These are phyloP conservation scores for Sporothrix inflata DNA, from an alignment of 2,329 filamentous ascomycete genomes.

Conservation along the genomic window DNA sequence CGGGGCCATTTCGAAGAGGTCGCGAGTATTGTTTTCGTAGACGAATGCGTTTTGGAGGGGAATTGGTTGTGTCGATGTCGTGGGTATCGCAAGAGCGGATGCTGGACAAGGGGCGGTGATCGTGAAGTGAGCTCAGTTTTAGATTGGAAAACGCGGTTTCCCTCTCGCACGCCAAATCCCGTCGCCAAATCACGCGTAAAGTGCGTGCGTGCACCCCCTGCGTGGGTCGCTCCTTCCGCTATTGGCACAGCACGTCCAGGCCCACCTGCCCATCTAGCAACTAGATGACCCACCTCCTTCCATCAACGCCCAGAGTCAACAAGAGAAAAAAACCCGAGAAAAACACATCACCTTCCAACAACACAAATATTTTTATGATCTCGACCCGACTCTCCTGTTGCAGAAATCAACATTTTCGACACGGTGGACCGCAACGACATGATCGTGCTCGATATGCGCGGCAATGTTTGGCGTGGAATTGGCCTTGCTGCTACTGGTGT, in stretches of 20 bases:
- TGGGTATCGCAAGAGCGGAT: neutral
- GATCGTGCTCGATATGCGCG: neutral
- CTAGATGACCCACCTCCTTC: neutral
- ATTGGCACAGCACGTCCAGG: neutral
- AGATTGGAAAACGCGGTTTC: conserved; percentile 9
- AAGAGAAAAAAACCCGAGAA: neutral
- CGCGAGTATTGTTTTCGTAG: neutral
- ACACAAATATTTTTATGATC: neutral
- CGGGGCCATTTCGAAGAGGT: conserved; percentile 19
- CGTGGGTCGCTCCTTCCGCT: neutral
- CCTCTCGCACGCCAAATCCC: neutral
- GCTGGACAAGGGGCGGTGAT: neutral
- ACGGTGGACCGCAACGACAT: neutral
- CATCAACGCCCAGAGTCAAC: neutral
- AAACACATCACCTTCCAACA: neutral
- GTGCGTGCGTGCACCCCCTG: conserved; percentile 6
- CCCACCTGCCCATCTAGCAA: neutral
- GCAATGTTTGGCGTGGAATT: neutral
- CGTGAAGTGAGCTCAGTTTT: neutral
- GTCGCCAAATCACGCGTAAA: conserved; percentile 29
- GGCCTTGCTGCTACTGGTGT: neutral
- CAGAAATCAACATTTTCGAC: neutral
- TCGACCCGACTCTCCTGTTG: neutral
- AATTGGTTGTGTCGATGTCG: neutral
- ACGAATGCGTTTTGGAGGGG: neutral